A percentile compares a stretch with the other conserved stretches of the same genome.
phyloP scores from a whole-genome alignment of 306 rosid genomes.

The Coriaria nepalensis region DNA sequence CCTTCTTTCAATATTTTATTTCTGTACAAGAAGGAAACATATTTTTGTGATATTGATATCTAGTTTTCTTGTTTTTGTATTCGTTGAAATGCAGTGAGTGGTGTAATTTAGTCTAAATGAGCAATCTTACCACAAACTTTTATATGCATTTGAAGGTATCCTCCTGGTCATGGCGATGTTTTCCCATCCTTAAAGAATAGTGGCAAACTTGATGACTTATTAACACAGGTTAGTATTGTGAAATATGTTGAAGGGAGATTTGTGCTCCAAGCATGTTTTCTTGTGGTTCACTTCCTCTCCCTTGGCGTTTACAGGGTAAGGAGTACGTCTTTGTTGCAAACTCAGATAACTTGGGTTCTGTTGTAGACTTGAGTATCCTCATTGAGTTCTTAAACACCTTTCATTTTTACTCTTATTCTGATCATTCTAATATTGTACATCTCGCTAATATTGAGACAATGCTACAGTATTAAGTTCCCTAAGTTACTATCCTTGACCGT shows the following conservation, averaged over 20 bases:
- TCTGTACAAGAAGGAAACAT: too few species aligned
- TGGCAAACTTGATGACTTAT: conserved; percentile 73
- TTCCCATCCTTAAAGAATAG: too few species aligned
- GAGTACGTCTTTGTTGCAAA: conserved; percentile 86
- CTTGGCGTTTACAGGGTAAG: conserved; percentile 60
- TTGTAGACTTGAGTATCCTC: conserved; percentile 97
- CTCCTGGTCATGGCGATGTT: too few species aligned
- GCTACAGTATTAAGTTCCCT: conserved; percentile 11
- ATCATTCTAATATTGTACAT: too few species aligned
- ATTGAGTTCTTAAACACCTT: conserved; percentile 9
- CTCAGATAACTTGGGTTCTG: conserved; percentile 92
- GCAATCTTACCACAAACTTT: too few species aligned
- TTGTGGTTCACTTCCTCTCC: conserved; percentile 6
- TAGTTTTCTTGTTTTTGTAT: too few species aligned
- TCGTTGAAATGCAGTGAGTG: too few species aligned
- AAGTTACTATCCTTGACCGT: conserved; percentile 44
- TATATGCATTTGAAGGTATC: too few species aligned
- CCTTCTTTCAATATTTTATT: too few species aligned
- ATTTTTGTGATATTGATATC: too few species aligned
- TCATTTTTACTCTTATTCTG: background rate
- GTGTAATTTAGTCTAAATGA: too few species aligned
- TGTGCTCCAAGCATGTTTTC: conserved; percentile 8
- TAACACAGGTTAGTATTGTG: conserved; percentile 52
- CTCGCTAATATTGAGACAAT: too few species aligned
- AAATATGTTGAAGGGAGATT: conserved; percentile 5